These are phyloP conservation scores for Sphaerostilbella broomeana DNA, from an alignment of 2,329 filamentous ascomycete genomes.

Conservation along the genomic window DNA sequence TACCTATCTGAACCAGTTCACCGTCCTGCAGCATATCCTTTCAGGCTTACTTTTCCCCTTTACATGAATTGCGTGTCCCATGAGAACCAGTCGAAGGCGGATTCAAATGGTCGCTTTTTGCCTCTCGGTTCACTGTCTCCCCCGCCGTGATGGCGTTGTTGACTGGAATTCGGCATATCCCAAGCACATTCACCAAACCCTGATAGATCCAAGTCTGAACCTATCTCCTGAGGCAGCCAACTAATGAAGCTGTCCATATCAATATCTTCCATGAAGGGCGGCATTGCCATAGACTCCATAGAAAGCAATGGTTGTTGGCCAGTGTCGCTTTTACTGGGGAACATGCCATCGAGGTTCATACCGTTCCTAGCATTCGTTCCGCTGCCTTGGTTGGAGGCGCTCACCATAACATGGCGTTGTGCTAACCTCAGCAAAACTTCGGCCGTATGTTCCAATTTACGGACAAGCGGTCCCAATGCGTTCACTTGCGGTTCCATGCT, in stretches of 20 bases:
- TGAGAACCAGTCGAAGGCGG: background rate
- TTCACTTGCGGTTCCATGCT: slow-evolving; percentile 6
- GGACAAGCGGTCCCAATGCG: background rate
- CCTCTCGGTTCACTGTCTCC: background rate
- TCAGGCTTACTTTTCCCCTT: too few relatives aligned
- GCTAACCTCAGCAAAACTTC: background rate
- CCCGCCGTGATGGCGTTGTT: background rate
- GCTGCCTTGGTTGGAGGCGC: background rate
- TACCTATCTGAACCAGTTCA: too few relatives aligned
- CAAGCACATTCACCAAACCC: background rate
- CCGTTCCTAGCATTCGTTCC: background rate
- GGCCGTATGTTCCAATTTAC: background rate
- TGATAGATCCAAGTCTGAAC: slow-evolving; percentile 2
- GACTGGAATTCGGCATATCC: slow-evolving; percentile 4
- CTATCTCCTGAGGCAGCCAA: background rate
- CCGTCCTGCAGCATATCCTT: too few relatives aligned
- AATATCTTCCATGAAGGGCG: background rate
- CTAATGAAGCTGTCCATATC: slow-evolving; percentile 1
- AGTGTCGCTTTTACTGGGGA: background rate
- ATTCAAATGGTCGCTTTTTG: background rate
- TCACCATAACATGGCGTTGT: background rate
- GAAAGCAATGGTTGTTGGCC: background rate
- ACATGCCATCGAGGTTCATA: background rate
- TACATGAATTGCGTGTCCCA: slow-evolving; percentile 2
- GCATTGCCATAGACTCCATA: background rate